These are phyloP conservation scores for Fusarium sororula DNA, from an alignment of 2,329 filamentous ascomycete species.

Conservation along the genomic window DNA sequence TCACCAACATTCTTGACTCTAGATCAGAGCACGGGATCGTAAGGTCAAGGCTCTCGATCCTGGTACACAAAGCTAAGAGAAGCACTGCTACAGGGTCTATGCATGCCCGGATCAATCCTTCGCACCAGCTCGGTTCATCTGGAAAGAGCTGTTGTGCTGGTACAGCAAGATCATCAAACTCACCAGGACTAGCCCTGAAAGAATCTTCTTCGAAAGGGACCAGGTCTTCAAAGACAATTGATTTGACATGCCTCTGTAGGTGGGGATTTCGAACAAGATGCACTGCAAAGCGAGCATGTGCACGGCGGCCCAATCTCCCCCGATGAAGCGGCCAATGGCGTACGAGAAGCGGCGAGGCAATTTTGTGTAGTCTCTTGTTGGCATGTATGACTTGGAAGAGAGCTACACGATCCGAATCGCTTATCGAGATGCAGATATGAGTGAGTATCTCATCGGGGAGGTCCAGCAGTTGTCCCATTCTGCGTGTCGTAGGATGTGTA, in stretches of 20 bases:
- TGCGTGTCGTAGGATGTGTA: rapidly evolving
- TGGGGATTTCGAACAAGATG: not conserved
- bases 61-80: not conserved
- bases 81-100: not conserved
- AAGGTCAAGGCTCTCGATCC: not conserved
- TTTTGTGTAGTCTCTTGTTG: not conserved
- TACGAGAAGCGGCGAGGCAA: not conserved
- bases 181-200: no score
- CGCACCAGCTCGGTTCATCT: not conserved
- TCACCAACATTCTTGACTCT: not conserved
- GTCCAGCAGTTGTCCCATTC: not conserved
- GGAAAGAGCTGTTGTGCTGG: no score
- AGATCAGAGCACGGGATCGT: not conserved
- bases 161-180: no score
- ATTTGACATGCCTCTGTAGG: not conserved
- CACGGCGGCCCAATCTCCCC: no score
- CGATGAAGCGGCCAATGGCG: not conserved
- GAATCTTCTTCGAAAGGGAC: no score
- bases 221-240: no score
- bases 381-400: not conserved
- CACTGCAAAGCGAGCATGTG: not conserved
- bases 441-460: not conserved
- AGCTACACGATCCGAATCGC: not conserved
- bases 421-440: rapidly evolving
- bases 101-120: not conserved